Evolutionary conservation across 1,139 yeast genomes (phyloP).

Genomic region (Saccharomyces hybrid): DNA sequence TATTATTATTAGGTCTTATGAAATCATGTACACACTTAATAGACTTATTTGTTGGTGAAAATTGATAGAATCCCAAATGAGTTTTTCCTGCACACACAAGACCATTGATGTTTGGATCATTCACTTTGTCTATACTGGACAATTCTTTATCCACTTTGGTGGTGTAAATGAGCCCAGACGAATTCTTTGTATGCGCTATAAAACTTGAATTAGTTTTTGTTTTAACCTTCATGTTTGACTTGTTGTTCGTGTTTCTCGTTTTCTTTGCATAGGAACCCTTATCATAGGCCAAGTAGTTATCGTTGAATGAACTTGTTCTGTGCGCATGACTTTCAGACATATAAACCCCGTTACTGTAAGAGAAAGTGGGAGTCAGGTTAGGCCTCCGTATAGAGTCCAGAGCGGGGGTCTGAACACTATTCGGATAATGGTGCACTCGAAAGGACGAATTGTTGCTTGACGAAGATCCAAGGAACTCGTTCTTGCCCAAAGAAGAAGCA

Average conservation of each 20-base stretch:
- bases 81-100: slow-evolving; percentile 30
- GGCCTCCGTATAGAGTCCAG: slow-evolving; percentile 12
- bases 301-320: slow-evolving; percentile 6
- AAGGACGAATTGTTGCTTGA: slow-evolving; percentile 11
- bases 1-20: slow-evolving; percentile 9
- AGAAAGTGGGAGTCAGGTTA: slow-evolving; percentile 10
- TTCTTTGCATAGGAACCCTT: neutral
- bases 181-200: slow-evolving; percentile 5
- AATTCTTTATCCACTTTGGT: slow-evolving; percentile 21
- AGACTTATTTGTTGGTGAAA: slow-evolving; percentile 18
- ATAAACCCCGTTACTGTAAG: slow-evolving; percentile 6
- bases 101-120: slow-evolving; percentile 21
- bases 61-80: slow-evolving; percentile 27
- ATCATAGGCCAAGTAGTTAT: slow-evolving; percentile 4
- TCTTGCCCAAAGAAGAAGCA: slow-evolving; percentile 9
- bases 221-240: neutral
- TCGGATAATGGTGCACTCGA: slow-evolving; percentile 12
- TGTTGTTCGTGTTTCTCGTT: neutral
- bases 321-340: neutral
- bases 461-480: slow-evolving; percentile 9
- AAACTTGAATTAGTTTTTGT: neutral
- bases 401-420: slow-evolving; percentile 7
- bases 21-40: slow-evolving; percentile 22
- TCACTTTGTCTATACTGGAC: slow-evolving; percentile 29
- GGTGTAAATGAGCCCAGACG: slow-evolving; percentile 20